Conservation (phyloP, 257 asterid species). For the Thymus quinquecostatus region DNA sequence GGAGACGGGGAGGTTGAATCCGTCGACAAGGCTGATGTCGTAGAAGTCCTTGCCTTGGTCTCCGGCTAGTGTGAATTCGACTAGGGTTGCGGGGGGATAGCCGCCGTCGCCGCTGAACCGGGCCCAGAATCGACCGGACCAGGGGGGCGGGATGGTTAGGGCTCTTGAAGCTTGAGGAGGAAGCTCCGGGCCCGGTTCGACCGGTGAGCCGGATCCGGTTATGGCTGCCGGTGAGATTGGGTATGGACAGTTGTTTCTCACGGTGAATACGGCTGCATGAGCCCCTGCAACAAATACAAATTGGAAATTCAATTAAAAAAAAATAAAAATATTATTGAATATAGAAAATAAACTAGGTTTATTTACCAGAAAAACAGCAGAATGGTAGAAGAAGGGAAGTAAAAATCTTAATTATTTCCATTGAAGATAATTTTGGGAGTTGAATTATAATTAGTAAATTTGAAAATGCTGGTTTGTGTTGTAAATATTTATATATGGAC, state of each 20-base stretch:
- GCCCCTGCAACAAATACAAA: constrained; percentile 35
- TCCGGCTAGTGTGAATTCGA: constrained; percentile 87
- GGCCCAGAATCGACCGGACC: constrained; percentile 69
- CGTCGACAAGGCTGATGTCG: constrained; percentile 93
- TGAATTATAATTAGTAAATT: neutral
- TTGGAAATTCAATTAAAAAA: no score
- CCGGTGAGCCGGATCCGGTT: constrained; percentile 36
- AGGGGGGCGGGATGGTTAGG: constrained; percentile 31
- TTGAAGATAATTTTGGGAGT: neutral
- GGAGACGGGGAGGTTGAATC: constrained; percentile 78
- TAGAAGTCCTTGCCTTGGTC: constrained; percentile 75
- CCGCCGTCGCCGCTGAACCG: constrained; percentile 78
- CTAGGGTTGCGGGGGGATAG: constrained; percentile 86
- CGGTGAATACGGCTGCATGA: constrained; percentile 40
- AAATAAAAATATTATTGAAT: no score
- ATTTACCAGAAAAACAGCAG: constrained; percentile 23
- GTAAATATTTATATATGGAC: no score
- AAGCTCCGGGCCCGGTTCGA: constrained; percentile 3
- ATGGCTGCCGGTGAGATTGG: constrained; percentile 60
- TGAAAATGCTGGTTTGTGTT: no score
- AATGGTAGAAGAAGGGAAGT: constrained; percentile 18
- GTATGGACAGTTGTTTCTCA: constrained; percentile 47
- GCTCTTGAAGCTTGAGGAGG: constrained; percentile 32
- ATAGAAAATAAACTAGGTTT: no score
- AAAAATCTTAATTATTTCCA: neutral